Percentiles rank a stretch among this genome's conserved stretches.
Conservation (phyloP, 2,329 filamentous ascomycete species). For the Scopulariopsis brevicaulis region DNA sequence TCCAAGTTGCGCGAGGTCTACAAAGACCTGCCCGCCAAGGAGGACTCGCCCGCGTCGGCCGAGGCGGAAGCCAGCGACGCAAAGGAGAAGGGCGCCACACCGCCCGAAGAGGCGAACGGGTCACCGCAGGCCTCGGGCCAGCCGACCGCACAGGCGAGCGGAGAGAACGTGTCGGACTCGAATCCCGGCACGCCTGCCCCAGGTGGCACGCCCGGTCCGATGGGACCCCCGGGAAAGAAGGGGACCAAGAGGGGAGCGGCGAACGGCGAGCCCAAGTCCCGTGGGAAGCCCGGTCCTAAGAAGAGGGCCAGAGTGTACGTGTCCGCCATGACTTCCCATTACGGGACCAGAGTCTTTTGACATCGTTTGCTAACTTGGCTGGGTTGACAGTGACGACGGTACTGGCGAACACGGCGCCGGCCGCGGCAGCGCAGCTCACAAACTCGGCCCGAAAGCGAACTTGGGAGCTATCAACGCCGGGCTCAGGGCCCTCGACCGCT, state of each 20-base stretch:
- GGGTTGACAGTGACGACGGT: conserved; percentile 46
- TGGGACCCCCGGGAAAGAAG: conserved; percentile 67
- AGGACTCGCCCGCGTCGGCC: conserved; percentile 31
- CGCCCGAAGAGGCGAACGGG: conserved; percentile 16
- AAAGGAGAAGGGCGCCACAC: conserved; percentile 14
- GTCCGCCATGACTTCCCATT: conserved; percentile 3
- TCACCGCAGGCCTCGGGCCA: conserved; percentile 30
- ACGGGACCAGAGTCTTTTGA: not conserved
- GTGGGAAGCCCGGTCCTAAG: conserved; percentile 89
- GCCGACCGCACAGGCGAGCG: conserved; percentile 29
- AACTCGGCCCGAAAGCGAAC: conserved; percentile 92
- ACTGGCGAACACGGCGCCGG: conserved; percentile 45
- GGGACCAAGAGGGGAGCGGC: conserved; percentile 56
- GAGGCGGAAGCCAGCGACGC: conserved; percentile 17
- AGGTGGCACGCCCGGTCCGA: conserved; percentile 44
- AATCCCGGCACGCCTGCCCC: conserved; percentile 46
- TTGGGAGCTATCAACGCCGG: conserved; percentile 96
- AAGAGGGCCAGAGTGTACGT: conserved; percentile 92
- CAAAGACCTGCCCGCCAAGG: conserved; percentile 28
- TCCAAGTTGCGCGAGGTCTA: conserved; percentile 37
- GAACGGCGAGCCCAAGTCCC: conserved; percentile 56
- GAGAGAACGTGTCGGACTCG: conserved; percentile 48
- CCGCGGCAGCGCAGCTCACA: conserved; percentile 50
- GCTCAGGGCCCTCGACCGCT: conserved; percentile 84
- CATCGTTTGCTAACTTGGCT: conserved; percentile 10